Conservation (phyloP, 768 basidiomycete genomes). For the Pleurotus cornucopiae region DNA sequence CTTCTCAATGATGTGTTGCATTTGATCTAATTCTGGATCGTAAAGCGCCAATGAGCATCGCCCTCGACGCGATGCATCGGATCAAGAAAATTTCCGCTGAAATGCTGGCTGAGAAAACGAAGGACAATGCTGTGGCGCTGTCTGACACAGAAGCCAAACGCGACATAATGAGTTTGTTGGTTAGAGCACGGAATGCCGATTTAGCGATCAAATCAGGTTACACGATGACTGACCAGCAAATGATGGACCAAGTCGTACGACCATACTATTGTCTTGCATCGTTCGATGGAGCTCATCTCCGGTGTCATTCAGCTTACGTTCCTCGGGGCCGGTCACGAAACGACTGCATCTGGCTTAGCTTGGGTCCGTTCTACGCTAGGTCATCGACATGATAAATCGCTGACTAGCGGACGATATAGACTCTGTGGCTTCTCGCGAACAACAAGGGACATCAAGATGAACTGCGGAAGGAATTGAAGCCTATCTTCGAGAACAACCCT, state of each 20-base stretch:
- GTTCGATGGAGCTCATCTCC: too few species aligned
- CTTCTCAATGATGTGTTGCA: neutral
- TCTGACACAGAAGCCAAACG: slow-evolving; percentile 37
- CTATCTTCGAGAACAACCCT: slow-evolving; percentile 27
- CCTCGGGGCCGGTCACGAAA: slow-evolving; percentile 42
- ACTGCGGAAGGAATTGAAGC: slow-evolving; percentile 49
- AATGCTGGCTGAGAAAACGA: slow-evolving; percentile 39
- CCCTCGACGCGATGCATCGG: slow-evolving; percentile 35
- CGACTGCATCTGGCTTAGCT: slow-evolving; percentile 41
- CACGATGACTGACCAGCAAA: slow-evolving; percentile 39
- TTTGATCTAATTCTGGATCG: neutral
- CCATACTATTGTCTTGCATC: neutral
- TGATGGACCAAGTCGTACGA: slow-evolving; percentile 50
- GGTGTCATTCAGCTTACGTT: slow-evolving; percentile 35
- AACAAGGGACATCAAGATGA: slow-evolving; percentile 43
- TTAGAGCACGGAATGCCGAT: slow-evolving; percentile 37
- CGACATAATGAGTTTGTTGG: slow-evolving; percentile 51
- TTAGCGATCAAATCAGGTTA: slow-evolving; percentile 29
- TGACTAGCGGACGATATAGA: slow-evolving; percentile 23
- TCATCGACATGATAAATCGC: too few species aligned
- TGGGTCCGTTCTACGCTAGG: slow-evolving; percentile 32
- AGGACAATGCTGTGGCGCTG: slow-evolving; percentile 25
- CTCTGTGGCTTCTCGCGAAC: slow-evolving; percentile 50
- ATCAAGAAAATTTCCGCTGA: slow-evolving; percentile 34
- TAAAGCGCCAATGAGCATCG: slow-evolving; percentile 13